These are phyloP conservation scores for Comarum palustre DNA, from an alignment of 306 rosid species.

Conservation along the genomic window DNA sequence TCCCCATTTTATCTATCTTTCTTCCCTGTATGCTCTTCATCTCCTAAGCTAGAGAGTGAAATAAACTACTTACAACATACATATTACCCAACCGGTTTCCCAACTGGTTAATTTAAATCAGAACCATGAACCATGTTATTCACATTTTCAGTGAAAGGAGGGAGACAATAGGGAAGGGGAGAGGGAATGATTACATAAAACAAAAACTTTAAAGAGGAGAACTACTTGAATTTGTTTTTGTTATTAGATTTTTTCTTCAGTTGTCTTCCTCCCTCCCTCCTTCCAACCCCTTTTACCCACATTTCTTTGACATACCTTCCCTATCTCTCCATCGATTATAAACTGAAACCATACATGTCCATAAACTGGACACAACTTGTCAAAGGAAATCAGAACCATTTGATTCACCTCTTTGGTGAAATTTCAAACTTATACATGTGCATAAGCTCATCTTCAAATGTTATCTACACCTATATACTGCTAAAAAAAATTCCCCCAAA, in stretches of 20 bases:
- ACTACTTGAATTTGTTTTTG: not conserved
- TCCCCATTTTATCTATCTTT: not conserved
- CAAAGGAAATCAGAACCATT: not conserved
- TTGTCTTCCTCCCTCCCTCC: not conserved
- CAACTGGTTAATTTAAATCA: not conserved
- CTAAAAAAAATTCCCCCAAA: not conserved
- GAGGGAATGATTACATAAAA: not conserved
- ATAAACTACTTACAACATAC: not conserved
- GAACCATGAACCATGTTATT: not conserved
- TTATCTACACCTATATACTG: not conserved
- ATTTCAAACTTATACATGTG: not conserved
- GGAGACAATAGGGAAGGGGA: not conserved
- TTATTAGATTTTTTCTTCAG: not conserved
- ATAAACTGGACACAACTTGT: not conserved
- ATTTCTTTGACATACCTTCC: not conserved
- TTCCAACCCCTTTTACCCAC: not conserved
- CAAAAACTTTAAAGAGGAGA: not conserved
- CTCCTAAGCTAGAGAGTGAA: not conserved
- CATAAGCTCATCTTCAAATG: not conserved
- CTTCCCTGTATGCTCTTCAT: not conserved
- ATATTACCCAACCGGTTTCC: not conserved
- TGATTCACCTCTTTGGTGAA: not conserved
- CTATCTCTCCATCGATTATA: not conserved
- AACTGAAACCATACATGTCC: not conserved
- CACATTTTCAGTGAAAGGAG: not conserved